Percentiles rank a stretch among this genome's conserved stretches.
Evolutionary conservation across 208 protist species (phyloP).

Genomic region (Trypanosoma mega): DNA sequence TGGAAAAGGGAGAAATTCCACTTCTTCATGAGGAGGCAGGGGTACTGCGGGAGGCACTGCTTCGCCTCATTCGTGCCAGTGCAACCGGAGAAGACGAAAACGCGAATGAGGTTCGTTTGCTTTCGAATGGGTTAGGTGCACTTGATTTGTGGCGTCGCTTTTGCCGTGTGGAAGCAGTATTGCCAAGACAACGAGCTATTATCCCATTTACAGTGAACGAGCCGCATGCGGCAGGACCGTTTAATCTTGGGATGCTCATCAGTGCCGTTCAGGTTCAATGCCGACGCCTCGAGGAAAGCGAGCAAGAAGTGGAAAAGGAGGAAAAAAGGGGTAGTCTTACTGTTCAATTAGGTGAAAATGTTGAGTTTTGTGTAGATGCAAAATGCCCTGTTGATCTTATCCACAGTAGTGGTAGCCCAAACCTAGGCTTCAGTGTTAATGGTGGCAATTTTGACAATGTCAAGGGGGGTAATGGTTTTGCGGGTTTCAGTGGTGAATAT

Average conservation of each 20-base stretch:
- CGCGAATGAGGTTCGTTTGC: too few species aligned
- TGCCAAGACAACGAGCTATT: too few species aligned
- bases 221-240: too few species aligned
- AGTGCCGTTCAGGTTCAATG: too few species aligned
- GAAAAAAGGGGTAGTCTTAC: constrained; percentile 11
- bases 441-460: too few species aligned
- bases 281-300: neutral
- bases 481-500: too few species aligned
- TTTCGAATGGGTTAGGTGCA: neutral
- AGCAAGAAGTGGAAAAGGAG: neutral
- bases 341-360: constrained; percentile 27
- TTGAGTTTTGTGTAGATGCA: constrained; percentile 30
- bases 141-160: constrained; percentile 14
- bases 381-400: constrained; percentile 34
- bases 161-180: constrained; percentile 3
- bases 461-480: too few species aligned
- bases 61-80: constrained; percentile 25
- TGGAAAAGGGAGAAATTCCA: neutral
- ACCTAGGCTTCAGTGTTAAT: too few species aligned
- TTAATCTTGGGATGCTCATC: too few species aligned
- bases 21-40: constrained; percentile 10
- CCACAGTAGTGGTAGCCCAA: too few species aligned
- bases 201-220: too few species aligned
- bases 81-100: too few species aligned
- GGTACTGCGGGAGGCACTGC: constrained; percentile 19